Evolutionary conservation across 1,284 basidiomycete genomes (phyloP).

Genomic region (Sutorius eximius): DNA sequence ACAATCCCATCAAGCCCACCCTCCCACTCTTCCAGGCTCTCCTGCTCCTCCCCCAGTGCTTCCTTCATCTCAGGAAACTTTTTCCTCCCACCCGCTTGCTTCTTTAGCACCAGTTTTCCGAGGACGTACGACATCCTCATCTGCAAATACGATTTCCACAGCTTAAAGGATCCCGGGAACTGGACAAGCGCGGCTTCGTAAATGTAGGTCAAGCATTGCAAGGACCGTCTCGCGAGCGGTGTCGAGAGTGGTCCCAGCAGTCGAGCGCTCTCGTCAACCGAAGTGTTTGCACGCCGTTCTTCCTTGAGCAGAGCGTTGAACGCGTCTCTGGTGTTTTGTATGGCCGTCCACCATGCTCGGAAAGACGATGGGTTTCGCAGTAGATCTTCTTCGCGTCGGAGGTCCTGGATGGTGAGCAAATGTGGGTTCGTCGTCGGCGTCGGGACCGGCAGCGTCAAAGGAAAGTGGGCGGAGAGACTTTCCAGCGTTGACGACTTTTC

Average conservation of each 20-base stretch:
- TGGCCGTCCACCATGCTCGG: slow-evolving; percentile 89
- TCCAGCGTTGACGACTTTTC: slow-evolving; percentile 47
- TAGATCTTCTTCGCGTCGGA: slow-evolving; percentile 94
- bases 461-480: slow-evolving; percentile 63
- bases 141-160: slow-evolving; percentile 93
- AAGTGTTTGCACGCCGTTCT: slow-evolving; percentile 45
- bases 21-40: slow-evolving; percentile 79
- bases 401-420: slow-evolving; percentile 75
- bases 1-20: slow-evolving; percentile 83
- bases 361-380: slow-evolving; percentile 90
- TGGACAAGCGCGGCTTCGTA: slow-evolving; percentile 91
- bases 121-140: slow-evolving; percentile 86
- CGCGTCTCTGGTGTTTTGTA: slow-evolving; percentile 73
- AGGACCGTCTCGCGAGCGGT: slow-evolving; percentile 66
- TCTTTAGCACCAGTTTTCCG: slow-evolving; percentile 70
- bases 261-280: slow-evolving; percentile 48
- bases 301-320: slow-evolving; percentile 58
- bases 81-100: slow-evolving; percentile 80
- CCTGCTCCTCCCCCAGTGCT: slow-evolving; percentile 80
- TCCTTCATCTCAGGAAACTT: slow-evolving; percentile 88
- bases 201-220: slow-evolving; percentile 85
- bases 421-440: slow-evolving; percentile 76
- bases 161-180: slow-evolving; percentile 88
- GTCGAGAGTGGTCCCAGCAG: slow-evolving; percentile 77
- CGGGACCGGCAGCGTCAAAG: slow-evolving; percentile 83